A percentile compares a stretch with the other conserved stretches of the same genome.
phyloP scores from a whole-genome alignment of 73 alveolate species.

The Vitrella brassicaformis region DNA sequence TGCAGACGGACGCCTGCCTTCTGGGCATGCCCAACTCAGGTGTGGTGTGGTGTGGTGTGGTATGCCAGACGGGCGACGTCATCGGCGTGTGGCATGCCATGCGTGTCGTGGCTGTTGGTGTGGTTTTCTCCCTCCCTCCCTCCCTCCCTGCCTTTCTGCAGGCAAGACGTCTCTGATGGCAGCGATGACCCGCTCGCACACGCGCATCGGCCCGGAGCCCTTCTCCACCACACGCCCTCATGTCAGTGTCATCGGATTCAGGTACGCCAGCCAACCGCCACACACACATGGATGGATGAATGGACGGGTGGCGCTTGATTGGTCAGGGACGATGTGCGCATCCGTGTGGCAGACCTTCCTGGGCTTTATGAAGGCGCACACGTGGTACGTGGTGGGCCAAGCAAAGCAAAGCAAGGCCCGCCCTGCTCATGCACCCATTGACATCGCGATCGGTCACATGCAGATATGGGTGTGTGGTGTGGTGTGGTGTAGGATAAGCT shows the following conservation, averaged over 20 bases:
- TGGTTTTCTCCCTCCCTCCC: too few species aligned
- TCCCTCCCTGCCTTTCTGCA: too few species aligned
- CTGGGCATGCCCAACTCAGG: background rate
- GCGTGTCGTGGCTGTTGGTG: too few species aligned
- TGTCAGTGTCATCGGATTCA: slow-evolving; percentile 8
- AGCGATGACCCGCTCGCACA: slow-evolving; percentile 31
- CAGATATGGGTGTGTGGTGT: background rate
- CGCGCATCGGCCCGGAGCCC: slow-evolving; percentile 34
- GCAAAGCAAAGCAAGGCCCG: background rate
- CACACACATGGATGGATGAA: too few species aligned
- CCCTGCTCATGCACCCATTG: background rate
- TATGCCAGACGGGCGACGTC: too few species aligned
- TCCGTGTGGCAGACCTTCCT: background rate
- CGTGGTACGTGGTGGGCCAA: background rate
- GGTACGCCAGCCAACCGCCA: too few species aligned
- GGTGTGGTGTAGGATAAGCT: slow-evolving; percentile 7
- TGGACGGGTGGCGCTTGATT: too few species aligned
- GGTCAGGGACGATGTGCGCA: background rate
- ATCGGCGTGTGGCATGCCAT: too few species aligned
- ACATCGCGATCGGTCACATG: background rate
- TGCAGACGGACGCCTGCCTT: background rate
- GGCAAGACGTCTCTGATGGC: slow-evolving; percentile 7
- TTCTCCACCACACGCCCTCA: slow-evolving; percentile 32
- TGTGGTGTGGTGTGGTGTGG: too few species aligned
- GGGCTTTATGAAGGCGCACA: background rate